These are phyloP conservation scores for Rhynchosporium graminicola DNA, from an alignment of 2,329 filamentous ascomycete species.

Conservation along the genomic window DNA sequence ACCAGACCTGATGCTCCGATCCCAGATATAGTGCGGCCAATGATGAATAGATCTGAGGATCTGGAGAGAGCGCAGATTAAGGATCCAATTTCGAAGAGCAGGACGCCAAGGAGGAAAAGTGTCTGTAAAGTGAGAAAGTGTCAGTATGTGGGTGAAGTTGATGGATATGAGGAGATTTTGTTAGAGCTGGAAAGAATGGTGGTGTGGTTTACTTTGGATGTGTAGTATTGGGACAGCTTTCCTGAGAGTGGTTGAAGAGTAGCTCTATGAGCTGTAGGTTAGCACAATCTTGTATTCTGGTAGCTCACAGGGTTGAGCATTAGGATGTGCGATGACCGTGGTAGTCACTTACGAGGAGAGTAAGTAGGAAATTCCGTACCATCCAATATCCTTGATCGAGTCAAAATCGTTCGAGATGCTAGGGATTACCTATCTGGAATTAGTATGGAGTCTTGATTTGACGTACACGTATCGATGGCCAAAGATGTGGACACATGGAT, in stretches of 20 bases:
- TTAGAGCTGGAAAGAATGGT: no score
- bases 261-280: slow-evolving; percentile 10
- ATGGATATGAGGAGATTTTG: neutral
- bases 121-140: neutral
- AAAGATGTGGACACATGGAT: slow-evolving; percentile 8
- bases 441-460: neutral
- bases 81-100: slow-evolving; percentile 9
- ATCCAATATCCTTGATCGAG: slow-evolving; percentile 42
- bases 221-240: slow-evolving; percentile 25
- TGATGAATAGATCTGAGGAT: slow-evolving; percentile 3
- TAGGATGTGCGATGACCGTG: no score
- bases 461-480: slow-evolving; percentile 39
- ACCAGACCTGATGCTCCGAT: slow-evolving; percentile 53
- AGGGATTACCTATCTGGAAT: slow-evolving; percentile 39
- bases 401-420: slow-evolving; percentile 43
- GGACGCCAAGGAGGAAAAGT: slow-evolving; percentile 9
- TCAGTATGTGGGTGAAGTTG: neutral
- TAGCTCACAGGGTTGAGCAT: neutral
- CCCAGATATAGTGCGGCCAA: slow-evolving; percentile 31
- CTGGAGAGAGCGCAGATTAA: slow-evolving; percentile 9
- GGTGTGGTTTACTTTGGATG: slow-evolving; percentile 19
- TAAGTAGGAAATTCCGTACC: slow-evolving; percentile 42
- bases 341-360: slow-evolving; percentile 33
- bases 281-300: neutral
- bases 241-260: slow-evolving; percentile 26